phyloP scores from a whole-genome alignment of 208 protist genomes.

The Giardia duodenalis region DNA sequence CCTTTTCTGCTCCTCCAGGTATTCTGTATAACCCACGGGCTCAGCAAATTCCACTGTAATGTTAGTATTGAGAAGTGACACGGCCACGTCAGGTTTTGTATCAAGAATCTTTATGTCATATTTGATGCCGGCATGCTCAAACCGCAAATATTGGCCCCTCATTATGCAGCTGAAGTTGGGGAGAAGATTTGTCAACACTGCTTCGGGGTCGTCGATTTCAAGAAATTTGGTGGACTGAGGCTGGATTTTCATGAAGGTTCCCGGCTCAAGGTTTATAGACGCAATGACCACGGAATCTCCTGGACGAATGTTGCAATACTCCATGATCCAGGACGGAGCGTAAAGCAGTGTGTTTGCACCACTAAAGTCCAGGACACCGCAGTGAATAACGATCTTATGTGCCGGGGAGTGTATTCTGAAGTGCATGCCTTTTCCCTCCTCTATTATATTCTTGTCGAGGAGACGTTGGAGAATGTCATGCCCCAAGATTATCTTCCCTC shows the following conservation, averaged over 20 bases:
- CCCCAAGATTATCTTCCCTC: not conserved
- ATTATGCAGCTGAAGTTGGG: not conserved
- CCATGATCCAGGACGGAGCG: not conserved
- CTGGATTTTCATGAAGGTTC: slow-evolving; percentile 17
- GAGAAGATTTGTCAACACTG: not conserved
- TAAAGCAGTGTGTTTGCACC: not conserved
- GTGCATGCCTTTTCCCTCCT: not conserved
- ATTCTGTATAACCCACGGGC: not conserved
- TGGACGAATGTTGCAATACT: not conserved
- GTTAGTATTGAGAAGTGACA: slow-evolving; percentile 12
- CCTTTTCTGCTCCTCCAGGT: not conserved
- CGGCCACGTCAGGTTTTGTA: not conserved
- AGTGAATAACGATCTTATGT: not conserved
- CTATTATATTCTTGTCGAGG: not conserved
- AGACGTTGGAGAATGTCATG: not conserved
- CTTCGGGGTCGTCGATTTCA: not conserved
- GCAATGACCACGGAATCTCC: not conserved
- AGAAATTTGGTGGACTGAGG: not conserved
- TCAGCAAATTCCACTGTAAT: slow-evolving; percentile 3
- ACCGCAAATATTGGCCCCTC: not conserved
- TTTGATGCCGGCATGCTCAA: not conserved
- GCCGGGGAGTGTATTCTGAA: slow-evolving; percentile 10
- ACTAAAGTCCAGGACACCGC: not conserved
- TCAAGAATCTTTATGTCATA: not conserved
- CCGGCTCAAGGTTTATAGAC: not conserved